A percentile compares a stretch with the other conserved stretches of the same genome.
Conservation (phyloP, 169 alveolate species). For the Eimeria sp. region DNA sequence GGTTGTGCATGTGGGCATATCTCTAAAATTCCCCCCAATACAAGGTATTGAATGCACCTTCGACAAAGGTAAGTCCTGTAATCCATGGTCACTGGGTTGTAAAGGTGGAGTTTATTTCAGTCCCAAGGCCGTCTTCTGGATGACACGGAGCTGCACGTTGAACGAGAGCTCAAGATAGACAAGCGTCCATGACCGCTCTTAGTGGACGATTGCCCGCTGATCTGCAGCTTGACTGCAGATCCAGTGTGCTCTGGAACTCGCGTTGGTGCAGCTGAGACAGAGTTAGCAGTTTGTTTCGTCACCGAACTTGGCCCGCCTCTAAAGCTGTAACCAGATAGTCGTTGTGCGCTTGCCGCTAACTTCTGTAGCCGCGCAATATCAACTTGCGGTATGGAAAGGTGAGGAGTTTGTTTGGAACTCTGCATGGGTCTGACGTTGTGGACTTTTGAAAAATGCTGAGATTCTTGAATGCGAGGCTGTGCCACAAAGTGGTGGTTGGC, state of each 20-base stretch:
- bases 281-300: background rate
- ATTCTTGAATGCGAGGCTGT: background rate
- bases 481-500: background rate
- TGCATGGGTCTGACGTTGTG: background rate
- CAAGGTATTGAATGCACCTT: too few relatives aligned
- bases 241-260: background rate
- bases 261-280: background rate
- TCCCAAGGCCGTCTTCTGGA: conserved; percentile 32
- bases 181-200: background rate
- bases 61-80: background rate
- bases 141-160: conserved; percentile 36
- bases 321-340: background rate
- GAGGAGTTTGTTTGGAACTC: background rate
- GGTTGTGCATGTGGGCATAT: too few relatives aligned
- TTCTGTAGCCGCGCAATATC: background rate
- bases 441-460: background rate
- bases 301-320: background rate
- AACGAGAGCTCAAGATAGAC: conserved; percentile 7
- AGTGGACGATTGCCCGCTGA: background rate
- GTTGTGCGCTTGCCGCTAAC: background rate
- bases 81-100: background rate
- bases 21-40: too few relatives aligned
- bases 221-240: background rate
- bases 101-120: background rate
- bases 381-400: background rate